phyloP scores from a whole-genome alignment of 2,329 filamentous ascomycete genomes.

The Lojkania enalia region DNA sequence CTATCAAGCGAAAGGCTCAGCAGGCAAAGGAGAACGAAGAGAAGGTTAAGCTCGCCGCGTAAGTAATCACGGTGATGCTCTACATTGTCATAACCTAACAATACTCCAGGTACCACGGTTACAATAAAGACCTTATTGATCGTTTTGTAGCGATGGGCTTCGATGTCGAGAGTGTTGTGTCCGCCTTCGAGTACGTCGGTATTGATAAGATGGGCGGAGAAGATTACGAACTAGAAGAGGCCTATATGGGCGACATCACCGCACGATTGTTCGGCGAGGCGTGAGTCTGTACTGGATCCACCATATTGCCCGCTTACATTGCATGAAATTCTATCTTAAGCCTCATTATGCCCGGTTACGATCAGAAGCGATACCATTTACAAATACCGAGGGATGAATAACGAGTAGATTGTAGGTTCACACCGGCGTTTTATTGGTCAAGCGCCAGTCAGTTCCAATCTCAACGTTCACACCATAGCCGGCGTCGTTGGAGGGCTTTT shows the following conservation, averaged over 20 bases:
- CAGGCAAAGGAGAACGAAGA: slow-evolving; percentile 62
- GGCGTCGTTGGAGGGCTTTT: no score
- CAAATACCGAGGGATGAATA: no score
- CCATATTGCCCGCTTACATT: neutral
- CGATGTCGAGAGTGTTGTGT: slow-evolving; percentile 80
- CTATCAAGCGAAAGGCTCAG: slow-evolving; percentile 58
- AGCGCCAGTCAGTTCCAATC: no score
- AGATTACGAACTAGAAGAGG: slow-evolving; percentile 86
- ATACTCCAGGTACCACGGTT: slow-evolving; percentile 73
- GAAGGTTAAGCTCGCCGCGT: slow-evolving; percentile 59
- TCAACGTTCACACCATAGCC: no score
- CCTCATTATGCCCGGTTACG: no score
- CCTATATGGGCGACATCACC: slow-evolving; percentile 87
- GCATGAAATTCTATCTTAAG: no score
- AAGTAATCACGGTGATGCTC: slow-evolving; percentile 30
- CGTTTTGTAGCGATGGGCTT: slow-evolving; percentile 92
- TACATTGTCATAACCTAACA: slow-evolving; percentile 29
- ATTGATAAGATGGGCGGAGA: slow-evolving; percentile 77
- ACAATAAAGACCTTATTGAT: slow-evolving; percentile 80
- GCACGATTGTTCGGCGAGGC: slow-evolving; percentile 81
- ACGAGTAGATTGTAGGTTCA: no score
- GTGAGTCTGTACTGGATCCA: slow-evolving; percentile 39
- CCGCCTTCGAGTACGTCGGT: slow-evolving; percentile 78
- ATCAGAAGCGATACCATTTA: no score
- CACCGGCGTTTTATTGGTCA: no score